phyloP scores from a whole-genome alignment of 2,329 filamentous ascomycete genomes.

The Beauveria sp. region DNA sequence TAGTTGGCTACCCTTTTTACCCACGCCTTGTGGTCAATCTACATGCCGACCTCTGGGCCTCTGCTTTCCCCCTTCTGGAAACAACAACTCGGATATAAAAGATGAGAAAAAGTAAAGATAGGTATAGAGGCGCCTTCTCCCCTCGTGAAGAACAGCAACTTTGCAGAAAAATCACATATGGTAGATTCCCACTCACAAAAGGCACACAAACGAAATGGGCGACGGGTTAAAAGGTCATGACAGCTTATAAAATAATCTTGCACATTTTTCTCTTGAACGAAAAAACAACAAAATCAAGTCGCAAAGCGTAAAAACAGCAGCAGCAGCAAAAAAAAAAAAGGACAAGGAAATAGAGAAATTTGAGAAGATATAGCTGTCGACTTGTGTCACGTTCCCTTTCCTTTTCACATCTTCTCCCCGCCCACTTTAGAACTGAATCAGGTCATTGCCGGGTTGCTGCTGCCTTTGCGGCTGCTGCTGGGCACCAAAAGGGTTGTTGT shows the following conservation, averaged over 20 bases:
- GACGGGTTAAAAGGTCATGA: not conserved
- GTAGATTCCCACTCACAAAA: not conserved
- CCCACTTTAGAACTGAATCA: conserved; percentile 54
- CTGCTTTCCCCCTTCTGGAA: too few relatives aligned
- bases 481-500: conserved; percentile 52
- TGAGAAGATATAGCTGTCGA: conserved; percentile 9
- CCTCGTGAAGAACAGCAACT: not conserved
- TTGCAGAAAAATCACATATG: not conserved
- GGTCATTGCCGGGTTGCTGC: conserved; percentile 45
- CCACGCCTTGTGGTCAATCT: not conserved
- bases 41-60: too few relatives aligned
- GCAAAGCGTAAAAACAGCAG: not conserved
- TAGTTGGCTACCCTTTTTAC: not conserved
- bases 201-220: not conserved
- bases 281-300: not conserved
- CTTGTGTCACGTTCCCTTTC: not conserved
- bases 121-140: not conserved
- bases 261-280: not conserved
- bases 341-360: not conserved
- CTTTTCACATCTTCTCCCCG: not conserved
- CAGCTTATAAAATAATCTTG: not conserved
- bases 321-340: not conserved
- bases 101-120: not conserved
- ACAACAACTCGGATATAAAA: not conserved
- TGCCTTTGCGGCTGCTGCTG: conserved; percentile 38